Conservation (phyloP, 2,329 filamentous ascomycete genomes). For the Hirsutella rhossiliensis region DNA sequence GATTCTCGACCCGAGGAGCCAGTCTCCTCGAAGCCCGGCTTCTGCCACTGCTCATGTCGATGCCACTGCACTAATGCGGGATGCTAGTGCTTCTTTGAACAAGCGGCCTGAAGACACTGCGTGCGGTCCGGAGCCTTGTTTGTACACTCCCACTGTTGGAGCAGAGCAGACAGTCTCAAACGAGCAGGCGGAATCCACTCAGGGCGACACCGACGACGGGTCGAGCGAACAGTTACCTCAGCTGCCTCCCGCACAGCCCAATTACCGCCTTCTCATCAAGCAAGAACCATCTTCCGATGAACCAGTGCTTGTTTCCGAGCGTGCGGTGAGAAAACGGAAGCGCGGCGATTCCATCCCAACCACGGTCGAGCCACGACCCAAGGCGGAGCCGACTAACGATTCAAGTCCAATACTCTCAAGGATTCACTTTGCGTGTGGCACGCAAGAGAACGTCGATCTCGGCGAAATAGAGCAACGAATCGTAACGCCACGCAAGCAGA, state of each 20-base stretch:
- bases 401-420: constrained; percentile 16
- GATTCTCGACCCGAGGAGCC: constrained; percentile 12
- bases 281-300: constrained; percentile 41
- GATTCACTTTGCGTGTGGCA: constrained; percentile 14
- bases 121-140: background rate
- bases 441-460: constrained; percentile 49
- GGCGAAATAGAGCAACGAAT: constrained; percentile 19
- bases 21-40: background rate
- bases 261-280: constrained; percentile 23
- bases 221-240: constrained; percentile 12
- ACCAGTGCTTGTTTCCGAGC: constrained; percentile 38
- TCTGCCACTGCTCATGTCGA: background rate
- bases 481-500: constrained; percentile 24
- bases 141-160: too few species aligned
- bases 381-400: constrained; percentile 23
- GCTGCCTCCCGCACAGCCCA: constrained; percentile 5
- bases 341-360: constrained; percentile 10
- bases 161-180: constrained; percentile 2
- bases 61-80: background rate
- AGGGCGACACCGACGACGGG: constrained; percentile 13
- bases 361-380: constrained; percentile 22
- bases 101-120: background rate
- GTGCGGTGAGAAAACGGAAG: constrained; percentile 35
- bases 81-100: background rate
- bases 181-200: constrained; percentile 15